phyloP scores from a whole-genome alignment of 108 stramenopile species.

The Discostella stelligeroides region DNA sequence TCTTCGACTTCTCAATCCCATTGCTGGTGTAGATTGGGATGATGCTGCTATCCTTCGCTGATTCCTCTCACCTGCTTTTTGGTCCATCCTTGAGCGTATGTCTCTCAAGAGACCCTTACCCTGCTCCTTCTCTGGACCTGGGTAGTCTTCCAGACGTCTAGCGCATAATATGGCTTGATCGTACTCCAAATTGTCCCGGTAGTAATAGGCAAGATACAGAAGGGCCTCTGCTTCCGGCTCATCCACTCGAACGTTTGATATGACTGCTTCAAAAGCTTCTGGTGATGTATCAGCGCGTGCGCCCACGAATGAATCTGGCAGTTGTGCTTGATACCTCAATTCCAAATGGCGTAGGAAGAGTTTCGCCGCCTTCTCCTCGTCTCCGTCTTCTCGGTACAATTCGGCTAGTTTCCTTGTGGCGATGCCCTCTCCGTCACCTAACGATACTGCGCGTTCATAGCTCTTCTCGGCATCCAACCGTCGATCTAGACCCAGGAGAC shows the following conservation, averaged over 20 bases:
- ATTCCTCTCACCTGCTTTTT: constrained; percentile 40
- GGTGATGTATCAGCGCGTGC: constrained; percentile 30
- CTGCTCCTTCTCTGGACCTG: constrained; percentile 94
- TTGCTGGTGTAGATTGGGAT: constrained; percentile 22
- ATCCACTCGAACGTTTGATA: constrained; percentile 77
- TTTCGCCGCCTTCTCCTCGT: constrained; percentile 87
- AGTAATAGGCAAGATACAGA: constrained; percentile 84
- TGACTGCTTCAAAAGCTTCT: constrained; percentile 61
- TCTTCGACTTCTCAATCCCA: constrained; percentile 24
- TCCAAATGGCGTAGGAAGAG: constrained; percentile 91
- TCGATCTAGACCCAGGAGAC: constrained; percentile 76
- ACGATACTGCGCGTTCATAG: constrained; percentile 88
- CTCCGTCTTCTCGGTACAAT: constrained; percentile 81
- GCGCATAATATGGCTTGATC: constrained; percentile 81
- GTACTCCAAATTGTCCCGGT: constrained; percentile 77
- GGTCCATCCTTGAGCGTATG: constrained; percentile 72
- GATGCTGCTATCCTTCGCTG: constrained; percentile 45
- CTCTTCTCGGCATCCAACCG: constrained; percentile 85
- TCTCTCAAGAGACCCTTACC: constrained; percentile 92
- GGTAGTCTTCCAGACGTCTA: constrained; percentile 88
- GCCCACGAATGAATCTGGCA: constrained; percentile 22
- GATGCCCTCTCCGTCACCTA: constrained; percentile 92
- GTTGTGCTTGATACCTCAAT: constrained; percentile 68
- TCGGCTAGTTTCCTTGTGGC: constrained; percentile 92
- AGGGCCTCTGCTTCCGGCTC: constrained; percentile 89